Conservation (phyloP, 169 alveolate species). For the Eimeria tenella region DNA sequence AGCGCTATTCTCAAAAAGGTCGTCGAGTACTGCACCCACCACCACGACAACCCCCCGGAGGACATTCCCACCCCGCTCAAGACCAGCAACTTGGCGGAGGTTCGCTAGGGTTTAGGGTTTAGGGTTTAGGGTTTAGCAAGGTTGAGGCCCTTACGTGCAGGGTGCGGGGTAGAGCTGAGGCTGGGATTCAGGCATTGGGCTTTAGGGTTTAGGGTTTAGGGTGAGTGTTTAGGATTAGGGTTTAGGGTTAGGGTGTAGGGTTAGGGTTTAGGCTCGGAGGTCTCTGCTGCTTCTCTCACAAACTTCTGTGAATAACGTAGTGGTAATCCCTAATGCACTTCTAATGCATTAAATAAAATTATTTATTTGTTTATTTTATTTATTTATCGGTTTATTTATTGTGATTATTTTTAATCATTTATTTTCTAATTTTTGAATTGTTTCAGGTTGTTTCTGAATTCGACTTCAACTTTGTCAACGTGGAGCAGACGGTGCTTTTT, state of each 20-base stretch:
- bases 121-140: background rate
- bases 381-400: background rate
- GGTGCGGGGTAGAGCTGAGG: background rate
- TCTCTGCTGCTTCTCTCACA: too few relatives aligned
- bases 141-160: background rate
- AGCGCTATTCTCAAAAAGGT: conserved; percentile 90
- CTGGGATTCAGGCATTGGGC: background rate
- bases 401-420: background rate
- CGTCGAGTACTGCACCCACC: conserved; percentile 94
- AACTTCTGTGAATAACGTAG: too few relatives aligned
- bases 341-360: too few relatives aligned
- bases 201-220: too few relatives aligned
- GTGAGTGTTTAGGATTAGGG: too few relatives aligned
- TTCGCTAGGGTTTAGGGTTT: background rate
- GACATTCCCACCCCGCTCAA: conserved; percentile 96
- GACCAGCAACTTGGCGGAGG: conserved; percentile 89
- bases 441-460: conserved; percentile 90
- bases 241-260: too few relatives aligned
- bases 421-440: background rate
- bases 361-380: background rate
- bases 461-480: conserved; percentile 94
- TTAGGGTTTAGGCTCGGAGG: too few relatives aligned
- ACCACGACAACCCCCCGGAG: conserved; percentile 93
- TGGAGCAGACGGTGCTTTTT: conserved; percentile 94
- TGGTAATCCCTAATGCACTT: too few relatives aligned